Conservation (phyloP, 495 filamentous ascomycete genomes). For the Penicillium coffeae region DNA sequence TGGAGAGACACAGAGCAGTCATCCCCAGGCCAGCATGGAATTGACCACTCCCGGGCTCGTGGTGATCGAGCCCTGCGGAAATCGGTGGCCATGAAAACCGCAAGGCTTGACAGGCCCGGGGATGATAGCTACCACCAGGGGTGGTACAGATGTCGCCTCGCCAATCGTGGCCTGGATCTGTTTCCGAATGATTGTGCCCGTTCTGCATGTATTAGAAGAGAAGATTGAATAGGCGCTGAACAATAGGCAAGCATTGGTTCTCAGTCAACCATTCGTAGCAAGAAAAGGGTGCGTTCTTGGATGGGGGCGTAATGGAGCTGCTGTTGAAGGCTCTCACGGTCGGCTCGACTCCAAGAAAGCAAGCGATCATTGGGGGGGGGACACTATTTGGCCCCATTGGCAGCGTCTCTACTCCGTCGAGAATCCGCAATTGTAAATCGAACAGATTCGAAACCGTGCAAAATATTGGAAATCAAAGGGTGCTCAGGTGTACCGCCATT, state of each 20-base stretch:
- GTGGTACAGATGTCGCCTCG: slow-evolving; percentile 16
- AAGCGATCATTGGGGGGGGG: no score
- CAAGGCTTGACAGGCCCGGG: slow-evolving; percentile 6
- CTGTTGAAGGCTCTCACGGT: no score
- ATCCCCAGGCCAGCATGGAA: slow-evolving; percentile 12
- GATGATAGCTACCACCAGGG: slow-evolving; percentile 8
- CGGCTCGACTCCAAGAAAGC: no score
- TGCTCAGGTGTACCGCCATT: slow-evolving; percentile 14
- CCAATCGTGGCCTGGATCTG: slow-evolving; percentile 21
- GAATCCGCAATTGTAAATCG: background rate
- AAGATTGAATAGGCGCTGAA: no score
- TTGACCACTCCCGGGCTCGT: slow-evolving; percentile 10
- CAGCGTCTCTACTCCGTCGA: no score
- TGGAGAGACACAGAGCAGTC: background rate
- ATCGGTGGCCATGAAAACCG: slow-evolving; percentile 10
- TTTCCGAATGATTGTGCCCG: slow-evolving; percentile 18
- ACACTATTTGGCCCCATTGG: no score
- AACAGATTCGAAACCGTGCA: background rate
- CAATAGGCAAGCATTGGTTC: no score
- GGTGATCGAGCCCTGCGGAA: slow-evolving; percentile 3
- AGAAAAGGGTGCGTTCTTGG: no score
- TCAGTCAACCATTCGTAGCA: no score
- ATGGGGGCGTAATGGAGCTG: no score
- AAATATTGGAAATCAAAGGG: slow-evolving; percentile 9
- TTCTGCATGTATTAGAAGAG: no score